Conservation (phyloP, 257 asterid genomes). For the Ehretia macrophylla region DNA sequence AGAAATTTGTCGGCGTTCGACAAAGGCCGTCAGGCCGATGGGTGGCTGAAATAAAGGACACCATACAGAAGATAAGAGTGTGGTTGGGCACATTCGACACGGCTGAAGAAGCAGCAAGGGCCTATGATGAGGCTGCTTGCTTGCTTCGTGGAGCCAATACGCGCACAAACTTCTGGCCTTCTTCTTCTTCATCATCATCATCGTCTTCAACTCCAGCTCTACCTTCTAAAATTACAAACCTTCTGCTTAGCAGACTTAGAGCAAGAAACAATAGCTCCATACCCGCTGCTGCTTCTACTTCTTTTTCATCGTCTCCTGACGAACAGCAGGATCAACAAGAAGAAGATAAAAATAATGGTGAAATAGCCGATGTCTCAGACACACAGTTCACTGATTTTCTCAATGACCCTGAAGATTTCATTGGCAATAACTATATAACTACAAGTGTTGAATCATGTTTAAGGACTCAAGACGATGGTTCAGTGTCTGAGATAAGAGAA, state of each 20-base stretch:
- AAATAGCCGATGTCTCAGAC: constrained; percentile 36
- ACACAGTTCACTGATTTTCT: constrained; percentile 51
- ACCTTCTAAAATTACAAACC: constrained; percentile 66
- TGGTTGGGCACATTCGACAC: constrained; percentile 24
- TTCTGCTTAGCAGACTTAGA: constrained; percentile 60
- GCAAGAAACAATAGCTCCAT: constrained; percentile 55
- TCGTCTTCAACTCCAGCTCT: constrained; percentile 47
- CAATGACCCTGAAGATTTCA: constrained; percentile 42
- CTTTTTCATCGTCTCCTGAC: constrained; percentile 15
- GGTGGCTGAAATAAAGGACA: constrained; percentile 21
- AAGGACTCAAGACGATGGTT: constrained; percentile 2
- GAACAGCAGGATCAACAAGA: constrained; percentile 12
- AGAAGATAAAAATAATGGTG: constrained; percentile 12
- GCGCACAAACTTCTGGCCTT: constrained; percentile 46
- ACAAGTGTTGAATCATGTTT: constrained; percentile 15
- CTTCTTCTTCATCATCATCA: constrained; percentile 15
- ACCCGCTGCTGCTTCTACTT: constrained; percentile 7
- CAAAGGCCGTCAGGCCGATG: constrained; percentile 20
- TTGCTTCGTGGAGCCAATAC: constrained; percentile 15
- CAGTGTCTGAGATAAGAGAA: constrained; percentile 9
- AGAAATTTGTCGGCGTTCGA: constrained; percentile 11
- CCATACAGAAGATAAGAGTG: constrained; percentile 18
- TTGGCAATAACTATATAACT: constrained; percentile 15
- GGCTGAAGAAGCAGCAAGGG: constrained; percentile 19
- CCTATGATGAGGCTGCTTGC: constrained; percentile 21